Conservation (phyloP, 306 rosid species). For the Pueraria montana region DNA sequence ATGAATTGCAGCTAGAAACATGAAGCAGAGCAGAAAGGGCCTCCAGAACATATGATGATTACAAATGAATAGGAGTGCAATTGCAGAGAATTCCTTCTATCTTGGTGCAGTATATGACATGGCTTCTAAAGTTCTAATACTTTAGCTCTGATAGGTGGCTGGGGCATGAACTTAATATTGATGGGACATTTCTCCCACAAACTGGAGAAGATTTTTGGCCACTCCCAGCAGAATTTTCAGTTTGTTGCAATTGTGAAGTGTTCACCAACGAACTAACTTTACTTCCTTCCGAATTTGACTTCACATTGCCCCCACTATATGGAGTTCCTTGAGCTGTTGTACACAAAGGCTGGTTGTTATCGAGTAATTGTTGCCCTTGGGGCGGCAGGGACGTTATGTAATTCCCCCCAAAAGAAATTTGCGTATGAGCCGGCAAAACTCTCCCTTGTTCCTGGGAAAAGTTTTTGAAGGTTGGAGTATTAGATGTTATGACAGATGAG, state of each 20-base stretch:
- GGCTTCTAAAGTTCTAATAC: conserved; percentile 53
- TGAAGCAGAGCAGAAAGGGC: conserved; percentile 39
- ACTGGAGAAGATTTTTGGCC: conserved; percentile 62
- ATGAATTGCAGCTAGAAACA: conserved; percentile 17
- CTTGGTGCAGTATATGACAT: conserved; percentile 26
- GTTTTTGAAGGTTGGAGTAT: conserved; percentile 44
- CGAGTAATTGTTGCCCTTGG: conserved; percentile 51
- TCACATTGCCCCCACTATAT: conserved; percentile 44
- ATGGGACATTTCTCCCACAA: conserved; percentile 68
- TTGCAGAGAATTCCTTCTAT: conserved; percentile 16
- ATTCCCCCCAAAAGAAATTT: conserved; percentile 76
- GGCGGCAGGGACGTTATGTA: conserved; percentile 51
- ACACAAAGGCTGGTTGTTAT: conserved; percentile 47
- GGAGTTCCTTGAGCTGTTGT: conserved; percentile 41
- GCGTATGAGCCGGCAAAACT: conserved; percentile 64
- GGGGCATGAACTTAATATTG: conserved; percentile 61
- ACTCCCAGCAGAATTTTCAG: conserved; percentile 52
- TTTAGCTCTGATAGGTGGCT: conserved; percentile 67
- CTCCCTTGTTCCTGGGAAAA: conserved; percentile 63
- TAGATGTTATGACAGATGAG: conserved; percentile 44
- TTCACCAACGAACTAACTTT: conserved; percentile 51
- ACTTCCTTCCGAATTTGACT: conserved; percentile 44
- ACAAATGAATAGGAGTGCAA: conserved; percentile 19
- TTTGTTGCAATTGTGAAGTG: conserved; percentile 51
- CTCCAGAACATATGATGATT: conserved; percentile 28